Evolutionary conservation across 345 rosid genomes (phyloP).

Genomic region (Sonneratia caseolaris): DNA sequence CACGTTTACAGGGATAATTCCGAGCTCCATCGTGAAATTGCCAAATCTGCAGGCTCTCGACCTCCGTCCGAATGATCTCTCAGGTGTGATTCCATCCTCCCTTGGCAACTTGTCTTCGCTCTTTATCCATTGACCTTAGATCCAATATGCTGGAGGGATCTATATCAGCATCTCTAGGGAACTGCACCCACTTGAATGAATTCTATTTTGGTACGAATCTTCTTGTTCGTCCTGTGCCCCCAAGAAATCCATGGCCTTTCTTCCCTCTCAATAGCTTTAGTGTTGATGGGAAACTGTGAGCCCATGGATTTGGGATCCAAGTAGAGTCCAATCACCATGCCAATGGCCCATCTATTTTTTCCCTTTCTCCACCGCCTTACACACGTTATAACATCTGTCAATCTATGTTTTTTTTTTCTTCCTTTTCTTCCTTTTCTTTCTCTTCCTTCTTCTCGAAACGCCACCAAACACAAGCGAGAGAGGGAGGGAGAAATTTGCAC

Average conservation of each 20-base stretch:
- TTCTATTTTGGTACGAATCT: background rate
- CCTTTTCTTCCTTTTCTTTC: no score
- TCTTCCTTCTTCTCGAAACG: no score
- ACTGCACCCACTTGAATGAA: background rate
- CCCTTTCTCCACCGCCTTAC: no score
- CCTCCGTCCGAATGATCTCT: background rate
- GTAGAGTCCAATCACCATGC: no score
- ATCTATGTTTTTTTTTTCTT: no score
- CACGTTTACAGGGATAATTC: background rate
- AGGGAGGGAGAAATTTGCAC: no score
- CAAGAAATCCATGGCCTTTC: background rate
- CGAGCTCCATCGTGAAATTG: background rate
- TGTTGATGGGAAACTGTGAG: background rate
- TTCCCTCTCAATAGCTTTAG: background rate
- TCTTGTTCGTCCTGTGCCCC: background rate
- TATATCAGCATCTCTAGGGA: background rate
- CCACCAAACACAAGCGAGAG: no score
- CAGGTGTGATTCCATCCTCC: conserved; percentile 7
- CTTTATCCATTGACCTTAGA: background rate
- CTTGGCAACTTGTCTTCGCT: background rate
- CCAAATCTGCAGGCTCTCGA: background rate
- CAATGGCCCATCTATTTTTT: no score
- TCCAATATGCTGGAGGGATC: conserved; percentile 2
- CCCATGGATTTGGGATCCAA: no score
- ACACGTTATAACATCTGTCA: no score